Conservation (phyloP, 805 yeast species). For the Lipomyces yamadae region DNA sequence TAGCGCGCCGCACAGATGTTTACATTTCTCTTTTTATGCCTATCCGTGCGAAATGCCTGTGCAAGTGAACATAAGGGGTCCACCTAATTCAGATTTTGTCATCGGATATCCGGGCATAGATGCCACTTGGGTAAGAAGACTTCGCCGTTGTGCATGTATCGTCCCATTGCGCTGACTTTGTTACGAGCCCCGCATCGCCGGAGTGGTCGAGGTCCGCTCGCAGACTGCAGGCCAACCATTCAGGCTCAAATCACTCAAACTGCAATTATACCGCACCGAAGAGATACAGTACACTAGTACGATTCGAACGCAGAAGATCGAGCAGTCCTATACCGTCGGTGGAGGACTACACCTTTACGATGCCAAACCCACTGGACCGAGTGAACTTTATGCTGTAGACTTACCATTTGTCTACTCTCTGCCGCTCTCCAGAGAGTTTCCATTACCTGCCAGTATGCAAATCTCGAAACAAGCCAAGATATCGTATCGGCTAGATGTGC, state of each 20-base stretch:
- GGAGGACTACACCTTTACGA: conserved; percentile 41
- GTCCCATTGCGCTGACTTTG: not conserved
- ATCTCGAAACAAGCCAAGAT: conserved; percentile 37
- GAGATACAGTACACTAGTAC: conserved; percentile 44
- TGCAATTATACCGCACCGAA: conserved; percentile 50
- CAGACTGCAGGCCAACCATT: conserved; percentile 39
- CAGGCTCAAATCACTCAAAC: conserved; percentile 41
- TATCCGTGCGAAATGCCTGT: conserved; percentile 9
- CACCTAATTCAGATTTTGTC: conserved; percentile 50
- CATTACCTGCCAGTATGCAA: conserved; percentile 47
- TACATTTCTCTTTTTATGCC: too few species aligned
- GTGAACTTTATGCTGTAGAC: conserved; percentile 44
- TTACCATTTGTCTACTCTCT: conserved; percentile 47
- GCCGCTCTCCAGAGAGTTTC: conserved; percentile 43
- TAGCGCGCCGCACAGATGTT: too few species aligned
- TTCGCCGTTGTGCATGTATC: not conserved
- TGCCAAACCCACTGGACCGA: conserved; percentile 33
- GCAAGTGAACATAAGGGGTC: conserved; percentile 44
- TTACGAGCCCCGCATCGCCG: conserved; percentile 47
- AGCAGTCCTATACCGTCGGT: conserved; percentile 48
- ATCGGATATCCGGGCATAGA: conserved; percentile 52
- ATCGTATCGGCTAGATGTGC: conserved; percentile 46
- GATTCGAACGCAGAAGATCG: conserved; percentile 42
- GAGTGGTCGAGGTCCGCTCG: conserved; percentile 48
- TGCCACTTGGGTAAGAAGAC: conserved; percentile 46